Evolutionary conservation across 176 grass and related monocot species (phyloP), one percentile per base, ranked within the genome.

Genomic region (Aegilops umbellulata): DNA sequence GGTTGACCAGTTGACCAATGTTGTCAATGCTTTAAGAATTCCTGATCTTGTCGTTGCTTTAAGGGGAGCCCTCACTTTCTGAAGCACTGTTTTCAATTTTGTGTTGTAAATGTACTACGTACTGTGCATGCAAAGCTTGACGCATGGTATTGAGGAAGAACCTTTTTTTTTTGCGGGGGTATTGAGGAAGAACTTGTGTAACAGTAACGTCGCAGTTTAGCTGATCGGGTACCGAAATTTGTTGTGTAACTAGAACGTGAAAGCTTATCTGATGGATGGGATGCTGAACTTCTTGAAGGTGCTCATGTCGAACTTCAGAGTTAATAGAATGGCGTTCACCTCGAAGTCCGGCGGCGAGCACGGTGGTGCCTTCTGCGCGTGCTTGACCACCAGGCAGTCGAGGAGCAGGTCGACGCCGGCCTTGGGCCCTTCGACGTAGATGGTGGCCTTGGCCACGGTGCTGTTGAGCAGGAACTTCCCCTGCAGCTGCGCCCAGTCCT

Each of bases 381-480:
- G 97, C 80, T 98, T 98, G 16, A 98, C 83, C 2, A 90, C 88
- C 31, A 95, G 39, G 89, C 84, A 83, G 84, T 92, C 76, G 16
- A 98, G 86, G 11, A 98, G 97, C 69, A 98, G 14, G 90, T 98
- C 97, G 22, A 88, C 82, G 81, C 88, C 90, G 55, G 86, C 82
- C 5, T 71, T 84, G 0, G 94, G 97, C 0, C 96, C 96, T 80
- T 98, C 97, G 25, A 95, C 64, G 86, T 89, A 98, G 74, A 98
- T 89, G 42, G 88, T 36, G 2, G 88, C 94, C 80, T 92, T 98
- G 65, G 94, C 88, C 61, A 85, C 75, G 2, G 66, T 87, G 35
- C 84, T 77, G 60, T 94, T 98, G 12, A 98, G 67, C 39, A 98
- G 82, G 82, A 98, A 94, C 83, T 92, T 94, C 1, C 96, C 96